A percentile compares a stretch with the other conserved stretches of the same genome.
Conservation (phyloP, 2,329 filamentous ascomycete species). For the Cladophialophora immunda region DNA sequence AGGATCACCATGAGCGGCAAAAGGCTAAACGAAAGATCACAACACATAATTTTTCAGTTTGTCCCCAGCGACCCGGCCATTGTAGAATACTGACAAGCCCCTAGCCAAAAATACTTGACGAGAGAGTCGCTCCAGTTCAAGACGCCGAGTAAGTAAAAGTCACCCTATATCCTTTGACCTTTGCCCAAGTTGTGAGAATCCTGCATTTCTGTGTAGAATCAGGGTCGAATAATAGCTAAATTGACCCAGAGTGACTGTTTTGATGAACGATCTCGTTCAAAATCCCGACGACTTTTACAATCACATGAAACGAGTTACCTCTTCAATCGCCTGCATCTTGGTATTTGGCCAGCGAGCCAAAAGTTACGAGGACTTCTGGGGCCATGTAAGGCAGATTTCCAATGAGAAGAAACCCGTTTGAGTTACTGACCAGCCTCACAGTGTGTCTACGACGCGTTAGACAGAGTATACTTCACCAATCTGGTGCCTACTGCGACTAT, state of each 20-base stretch:
- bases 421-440: background rate
- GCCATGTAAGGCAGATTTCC: constrained; percentile 16
- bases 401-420: too few species aligned
- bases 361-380: constrained; percentile 18
- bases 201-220: too few species aligned
- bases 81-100: background rate
- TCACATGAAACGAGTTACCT: constrained; percentile 33
- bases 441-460: constrained; percentile 32
- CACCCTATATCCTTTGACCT: too few species aligned
- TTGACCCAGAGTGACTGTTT: background rate
- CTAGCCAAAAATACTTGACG: constrained; percentile 18
- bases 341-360: constrained; percentile 34
- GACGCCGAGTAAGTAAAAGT: constrained; percentile 26
- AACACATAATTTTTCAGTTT: constrained; percentile 19
- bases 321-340: constrained; percentile 33
- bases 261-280: constrained; percentile 20
- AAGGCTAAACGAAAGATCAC: constrained; percentile 24
- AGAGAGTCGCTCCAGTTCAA: constrained; percentile 22
- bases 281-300: constrained; percentile 32
- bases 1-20: constrained; percentile 17
- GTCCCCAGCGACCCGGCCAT: background rate
- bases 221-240: too few species aligned
- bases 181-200: too few species aligned
- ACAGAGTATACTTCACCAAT: constrained; percentile 25
- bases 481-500: too few species aligned